Conservation (phyloP, 306 rosid species). For the Corylus americana region DNA sequence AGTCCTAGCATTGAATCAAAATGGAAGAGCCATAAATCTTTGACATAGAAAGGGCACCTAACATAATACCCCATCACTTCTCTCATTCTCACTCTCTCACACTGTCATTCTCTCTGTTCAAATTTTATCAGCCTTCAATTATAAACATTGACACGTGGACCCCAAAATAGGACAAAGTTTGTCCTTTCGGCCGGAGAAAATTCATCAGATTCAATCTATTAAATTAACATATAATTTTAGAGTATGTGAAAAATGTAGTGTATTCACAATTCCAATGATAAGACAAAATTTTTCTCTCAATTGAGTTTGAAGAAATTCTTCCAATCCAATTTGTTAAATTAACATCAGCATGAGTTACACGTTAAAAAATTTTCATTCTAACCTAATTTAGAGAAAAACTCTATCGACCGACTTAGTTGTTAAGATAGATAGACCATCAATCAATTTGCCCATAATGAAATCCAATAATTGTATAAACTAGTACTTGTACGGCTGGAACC, state of each 20-base stretch:
- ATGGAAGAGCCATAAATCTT: constrained; percentile 21
- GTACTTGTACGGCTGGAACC: background rate
- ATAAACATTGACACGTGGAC: background rate
- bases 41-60: constrained; percentile 38
- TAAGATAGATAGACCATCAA: constrained; percentile 9
- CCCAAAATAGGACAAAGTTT: background rate
- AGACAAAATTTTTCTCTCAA: background rate
- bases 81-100: background rate
- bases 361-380: no score
- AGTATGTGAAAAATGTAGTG: background rate
- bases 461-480: constrained; percentile 17
- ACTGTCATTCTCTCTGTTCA: background rate
- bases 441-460: constrained; percentile 9
- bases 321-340: no score
- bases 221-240: no score
- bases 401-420: constrained; percentile 8
- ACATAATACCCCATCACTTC: background rate
- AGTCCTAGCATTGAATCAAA: constrained; percentile 17
- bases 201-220: no score
- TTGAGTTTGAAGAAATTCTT: no score
- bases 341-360: no score
- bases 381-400: no score
- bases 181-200: no score
- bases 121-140: background rate
- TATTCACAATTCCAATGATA: constrained; percentile 10